Evolutionary conservation across 2,329 filamentous ascomycete genomes (phyloP).

Genomic region (Penicillium sp.): DNA sequence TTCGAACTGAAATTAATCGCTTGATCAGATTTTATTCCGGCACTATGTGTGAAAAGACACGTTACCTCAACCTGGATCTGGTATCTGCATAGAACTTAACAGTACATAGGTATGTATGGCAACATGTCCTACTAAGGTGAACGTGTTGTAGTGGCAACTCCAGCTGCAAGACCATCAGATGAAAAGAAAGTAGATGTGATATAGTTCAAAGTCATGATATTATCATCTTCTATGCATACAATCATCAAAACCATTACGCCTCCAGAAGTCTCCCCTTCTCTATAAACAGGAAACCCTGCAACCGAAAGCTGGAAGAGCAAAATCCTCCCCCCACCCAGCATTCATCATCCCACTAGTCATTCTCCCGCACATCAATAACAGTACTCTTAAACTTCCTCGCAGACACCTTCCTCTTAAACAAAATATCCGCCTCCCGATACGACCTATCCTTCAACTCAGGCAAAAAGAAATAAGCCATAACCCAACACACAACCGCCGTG

Average conservation of each 20-base stretch:
- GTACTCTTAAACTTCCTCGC: constrained; percentile 51
- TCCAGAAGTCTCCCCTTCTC: not conserved
- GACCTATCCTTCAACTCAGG: constrained; percentile 51
- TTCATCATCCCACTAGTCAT: constrained; percentile 33
- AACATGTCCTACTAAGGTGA: too few species aligned
- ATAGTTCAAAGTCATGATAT: not conserved
- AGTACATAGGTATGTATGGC: too few species aligned
- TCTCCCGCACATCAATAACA: constrained; percentile 47
- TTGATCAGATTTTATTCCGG: too few species aligned
- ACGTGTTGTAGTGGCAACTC: too few species aligned
- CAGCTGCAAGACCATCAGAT: too few species aligned
- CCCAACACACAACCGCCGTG: constrained; percentile 45
- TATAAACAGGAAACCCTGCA: not conserved
- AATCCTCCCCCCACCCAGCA: not conserved
- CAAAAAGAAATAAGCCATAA: constrained; percentile 47
- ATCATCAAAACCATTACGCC: not conserved
- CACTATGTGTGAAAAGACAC: too few species aligned
- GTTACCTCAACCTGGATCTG: too few species aligned
- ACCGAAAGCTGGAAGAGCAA: not conserved
- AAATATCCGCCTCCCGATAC: constrained; percentile 50
- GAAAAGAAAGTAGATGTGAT: too few species aligned
- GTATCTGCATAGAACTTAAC: too few species aligned
- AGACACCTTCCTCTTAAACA: constrained; percentile 47
- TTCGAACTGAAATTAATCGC: too few species aligned
- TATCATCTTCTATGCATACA: not conserved